Percentiles rank a stretch among this genome's conserved stretches.
phyloP scores from a whole-genome alignment of 139 green algal genomes.

The Pseudopediastrum boryanum region DNA sequence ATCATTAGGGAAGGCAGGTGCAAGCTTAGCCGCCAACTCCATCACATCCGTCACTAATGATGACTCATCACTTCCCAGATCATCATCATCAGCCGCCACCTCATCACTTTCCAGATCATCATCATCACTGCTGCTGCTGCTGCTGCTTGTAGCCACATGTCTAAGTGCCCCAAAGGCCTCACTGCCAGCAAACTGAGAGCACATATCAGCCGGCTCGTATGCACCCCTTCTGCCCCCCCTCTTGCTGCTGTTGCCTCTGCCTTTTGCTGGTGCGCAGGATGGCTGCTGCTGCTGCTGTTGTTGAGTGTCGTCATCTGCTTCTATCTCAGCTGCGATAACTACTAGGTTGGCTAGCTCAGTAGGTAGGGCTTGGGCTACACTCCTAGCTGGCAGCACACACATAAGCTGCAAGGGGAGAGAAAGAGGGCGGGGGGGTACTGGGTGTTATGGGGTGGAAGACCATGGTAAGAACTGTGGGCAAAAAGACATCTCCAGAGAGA shows the following conservation, averaged over 20 bases:
- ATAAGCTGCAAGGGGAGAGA: conserved; percentile 64
- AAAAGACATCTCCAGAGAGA: too few species aligned
- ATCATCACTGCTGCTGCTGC: background rate
- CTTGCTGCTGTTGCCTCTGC: background rate
- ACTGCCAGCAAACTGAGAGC: background rate
- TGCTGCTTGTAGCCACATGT: background rate
- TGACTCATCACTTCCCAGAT: background rate
- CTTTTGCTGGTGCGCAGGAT: background rate
- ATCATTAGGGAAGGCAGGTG: conserved; percentile 49
- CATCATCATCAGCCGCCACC: background rate
- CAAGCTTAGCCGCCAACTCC: conserved; percentile 43
- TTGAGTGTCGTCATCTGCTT: conserved; percentile 6
- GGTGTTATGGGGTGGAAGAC: too few species aligned
- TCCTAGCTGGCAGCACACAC: conserved; percentile 61
- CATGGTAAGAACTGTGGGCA: too few species aligned
- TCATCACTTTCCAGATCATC: background rate
- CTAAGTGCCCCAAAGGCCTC: background rate
- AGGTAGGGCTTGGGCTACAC: conserved; percentile 57
- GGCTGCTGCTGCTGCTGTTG: background rate
- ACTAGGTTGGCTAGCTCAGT: conserved; percentile 48
- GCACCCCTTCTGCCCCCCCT: background rate
- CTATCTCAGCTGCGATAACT: conserved; percentile 38
- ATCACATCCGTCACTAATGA: background rate
- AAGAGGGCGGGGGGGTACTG: too few species aligned
- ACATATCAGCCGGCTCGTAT: too few species aligned